Base-by-base conservation (phyloP, 441 rosid genomes). In the Populus hybrid region DNA sequence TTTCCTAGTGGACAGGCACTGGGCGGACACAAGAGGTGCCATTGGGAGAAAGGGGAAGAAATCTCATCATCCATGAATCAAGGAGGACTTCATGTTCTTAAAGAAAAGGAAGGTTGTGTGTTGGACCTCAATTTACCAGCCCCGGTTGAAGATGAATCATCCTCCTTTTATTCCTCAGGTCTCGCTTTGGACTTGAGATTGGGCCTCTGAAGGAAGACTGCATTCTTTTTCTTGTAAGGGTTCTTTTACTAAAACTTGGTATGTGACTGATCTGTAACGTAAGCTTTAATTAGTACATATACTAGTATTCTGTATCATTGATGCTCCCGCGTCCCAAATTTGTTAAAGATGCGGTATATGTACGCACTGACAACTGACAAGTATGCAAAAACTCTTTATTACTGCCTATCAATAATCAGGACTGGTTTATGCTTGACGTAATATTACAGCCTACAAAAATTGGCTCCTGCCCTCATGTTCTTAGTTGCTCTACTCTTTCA, bases 11-110 rank as follows among this genome's bases (percentile, higher is more conserved):
- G 97, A 76, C 97, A 94, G 75, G 97, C 97, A 35, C 87, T 94
- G 3, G 97, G 95, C 1, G 98, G 98, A 1, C 98, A 95, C 76
- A 95, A 84, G 89, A 91, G 97, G 82, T 91, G 92, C 83, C 98
- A 92, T 40, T 90, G 95, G 94, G 98, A 91, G 84, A 89, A 71
- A 77, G 83, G 73, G 10, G 91, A 89, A 21, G 90, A 83, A 67
- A 10, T 79, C 72, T 70, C 75, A 38, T 71, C 75, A 26, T 34
- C 53, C 59, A 68, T 57, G 21, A 74, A 30, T 30, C 32, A 30
- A 30, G 32, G 66, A 63, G 83, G 74, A 61, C 76, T 75, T 28
- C 79, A 67, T 64, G 74, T 68, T 30, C 46, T 42, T n/a, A 50
- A 34, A 36, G 23, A 71, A 30, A 78, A 57, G 71, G 75, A 73